Evolutionary conservation across 495 filamentous ascomycete species (phyloP), one percentile per base, ranked within the genome.

Genomic region (Evernia prunastri): DNA sequence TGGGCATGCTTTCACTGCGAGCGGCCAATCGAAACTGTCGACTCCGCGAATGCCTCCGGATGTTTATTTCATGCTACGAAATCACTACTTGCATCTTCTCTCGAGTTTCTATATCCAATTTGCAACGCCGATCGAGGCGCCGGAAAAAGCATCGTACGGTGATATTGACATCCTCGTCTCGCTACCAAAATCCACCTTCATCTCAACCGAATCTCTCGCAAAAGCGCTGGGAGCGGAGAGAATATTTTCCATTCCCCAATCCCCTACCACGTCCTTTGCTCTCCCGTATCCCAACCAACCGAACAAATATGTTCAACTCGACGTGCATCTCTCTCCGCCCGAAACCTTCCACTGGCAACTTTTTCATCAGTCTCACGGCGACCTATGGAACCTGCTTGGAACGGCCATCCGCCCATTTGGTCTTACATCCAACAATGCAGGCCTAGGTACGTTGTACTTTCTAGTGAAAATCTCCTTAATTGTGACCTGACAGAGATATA

Each of bases 301-400:
- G 0, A 63, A 74, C 7, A 67, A 69, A 4, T 82, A 78, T 67
- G 78, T 86, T 3, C 88, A 92, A 61, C 75, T 92, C 10, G 88
- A 92, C 70, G 69, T 90, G 3, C 79, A 81, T 18, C 68, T 82
- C 56, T 87, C 79, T 66, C 65, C 66, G 1, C 65, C 74, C 0
- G 68, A 75, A 17, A 69, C 75, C 2, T 76, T 85, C 15, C 74
- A 77, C 17, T 90, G 88, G 88, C 72, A 77, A 61, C 69, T 81
- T 33, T 88, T 88, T 71, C 83, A 82, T 67, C 72, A 82, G 15
- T 79, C 80, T 3, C 85, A 89, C 58, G 83, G 86, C 39, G 89
- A 89, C 61, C 67, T 90, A 0, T 85, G 82, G 82, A 86, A 84
- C 53, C 75, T 91, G 1, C 67, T 91, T 0, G 87, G 87, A 1